Conservation (phyloP, 306 rosid genomes). For the Malus orientalis region DNA sequence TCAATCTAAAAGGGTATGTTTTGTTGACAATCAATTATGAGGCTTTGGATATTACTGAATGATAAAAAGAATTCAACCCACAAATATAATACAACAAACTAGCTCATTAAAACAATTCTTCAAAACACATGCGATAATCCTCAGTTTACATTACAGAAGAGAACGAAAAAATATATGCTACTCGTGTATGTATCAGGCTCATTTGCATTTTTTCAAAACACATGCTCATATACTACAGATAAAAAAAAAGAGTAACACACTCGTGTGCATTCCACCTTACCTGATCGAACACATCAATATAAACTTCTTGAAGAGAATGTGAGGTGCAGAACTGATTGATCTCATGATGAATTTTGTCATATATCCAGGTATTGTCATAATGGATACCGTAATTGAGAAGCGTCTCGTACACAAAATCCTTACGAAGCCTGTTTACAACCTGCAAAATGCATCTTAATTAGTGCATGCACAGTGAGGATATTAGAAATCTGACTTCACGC, state of each 20-base stretch:
- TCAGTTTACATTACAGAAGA: slow-evolving; percentile 4
- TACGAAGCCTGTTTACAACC: slow-evolving; percentile 83
- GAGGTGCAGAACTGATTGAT: slow-evolving; percentile 92
- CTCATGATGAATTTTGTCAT: slow-evolving; percentile 93
- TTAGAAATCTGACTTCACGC: neutral
- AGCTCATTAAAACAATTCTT: neutral
- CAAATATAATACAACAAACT: neutral
- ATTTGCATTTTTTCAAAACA: too few relatives aligned
- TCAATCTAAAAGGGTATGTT: slow-evolving; percentile 54
- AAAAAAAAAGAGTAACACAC: neutral
- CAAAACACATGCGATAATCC: neutral
- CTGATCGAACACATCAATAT: slow-evolving; percentile 94
- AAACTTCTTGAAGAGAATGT: slow-evolving; percentile 77
- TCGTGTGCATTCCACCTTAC: slow-evolving; percentile 19
- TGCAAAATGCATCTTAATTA: slow-evolving; percentile 21
- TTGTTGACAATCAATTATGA: neutral
- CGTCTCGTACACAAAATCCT: slow-evolving; percentile 69
- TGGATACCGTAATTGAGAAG: slow-evolving; percentile 76
- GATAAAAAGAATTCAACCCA: neutral
- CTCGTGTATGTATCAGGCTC: neutral
- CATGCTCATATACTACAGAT: neutral
- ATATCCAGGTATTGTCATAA: slow-evolving; percentile 89
- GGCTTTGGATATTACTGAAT: neutral
- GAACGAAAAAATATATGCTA: neutral
- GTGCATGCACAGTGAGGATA: neutral